Percentiles rank a stretch among this genome's conserved stretches.
Evolutionary conservation across 1,284 basidiomycete species (phyloP).

Genomic region (Ganoderma sinense): DNA sequence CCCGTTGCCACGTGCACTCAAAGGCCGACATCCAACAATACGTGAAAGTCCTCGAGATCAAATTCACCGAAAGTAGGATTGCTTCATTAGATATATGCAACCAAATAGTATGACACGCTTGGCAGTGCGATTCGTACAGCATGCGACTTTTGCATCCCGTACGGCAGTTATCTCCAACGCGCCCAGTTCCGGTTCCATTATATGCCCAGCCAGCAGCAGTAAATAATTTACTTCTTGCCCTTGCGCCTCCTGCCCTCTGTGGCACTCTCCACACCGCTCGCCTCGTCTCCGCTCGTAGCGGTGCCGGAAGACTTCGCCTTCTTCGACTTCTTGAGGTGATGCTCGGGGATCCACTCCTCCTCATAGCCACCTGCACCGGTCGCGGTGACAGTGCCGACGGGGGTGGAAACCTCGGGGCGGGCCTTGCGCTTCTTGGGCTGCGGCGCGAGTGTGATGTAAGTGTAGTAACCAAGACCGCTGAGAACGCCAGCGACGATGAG

Average conservation of each 20-base stretch:
- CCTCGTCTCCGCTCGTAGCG: slow-evolving; percentile 71
- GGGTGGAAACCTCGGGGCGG: slow-evolving; percentile 53
- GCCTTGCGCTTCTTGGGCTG: slow-evolving; percentile 58
- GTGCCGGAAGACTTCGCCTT: slow-evolving; percentile 53
- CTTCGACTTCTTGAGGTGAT: slow-evolving; percentile 80
- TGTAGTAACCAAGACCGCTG: slow-evolving; percentile 70
- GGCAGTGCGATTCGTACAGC: slow-evolving; percentile 4
- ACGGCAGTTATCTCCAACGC: not conserved
- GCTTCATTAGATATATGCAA: slow-evolving; percentile 18
- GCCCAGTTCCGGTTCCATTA: not conserved
- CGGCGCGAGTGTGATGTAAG: slow-evolving; percentile 74
- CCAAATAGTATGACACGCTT: slow-evolving; percentile 12
- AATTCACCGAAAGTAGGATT: not conserved
- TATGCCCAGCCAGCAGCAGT: not conserved
- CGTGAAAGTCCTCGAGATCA: not conserved
- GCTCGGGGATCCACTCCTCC: slow-evolving; percentile 93
- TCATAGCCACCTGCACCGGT: slow-evolving; percentile 81
- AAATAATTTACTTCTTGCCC: slow-evolving; percentile 57
- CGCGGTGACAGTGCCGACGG: slow-evolving; percentile 68
- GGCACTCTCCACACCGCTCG: slow-evolving; percentile 68
- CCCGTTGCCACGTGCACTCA: not conserved
- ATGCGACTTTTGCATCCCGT: slow-evolving; percentile 26
- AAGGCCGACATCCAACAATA: not conserved
- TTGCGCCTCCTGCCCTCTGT: slow-evolving; percentile 66
- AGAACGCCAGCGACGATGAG: slow-evolving; percentile 73